Base-by-base conservation (phyloP, 345 rosid genomes). In the Streptanthus diversifolius region DNA sequence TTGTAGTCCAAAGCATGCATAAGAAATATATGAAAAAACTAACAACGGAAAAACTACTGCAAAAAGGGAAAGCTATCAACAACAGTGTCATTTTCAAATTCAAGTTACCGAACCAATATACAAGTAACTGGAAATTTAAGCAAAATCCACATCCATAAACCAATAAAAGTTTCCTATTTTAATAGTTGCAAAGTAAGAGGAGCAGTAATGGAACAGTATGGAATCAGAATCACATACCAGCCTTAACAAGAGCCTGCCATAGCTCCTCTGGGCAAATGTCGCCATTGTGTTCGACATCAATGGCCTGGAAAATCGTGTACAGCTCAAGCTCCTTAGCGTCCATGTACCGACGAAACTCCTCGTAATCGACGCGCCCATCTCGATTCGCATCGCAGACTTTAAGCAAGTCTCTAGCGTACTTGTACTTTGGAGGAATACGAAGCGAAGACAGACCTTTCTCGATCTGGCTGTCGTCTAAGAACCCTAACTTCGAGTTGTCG, bases 251-350 rank as follows among this genome's bases (percentile, higher is more conserved):
- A n/a, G 96, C 96, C 49, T 82, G 88, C 83, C 82, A 88, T 0
- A 91, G 83, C 88, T 93, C 97, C 65, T 86, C 86, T 0, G 95
- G 92, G 66, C 90, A 77, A 85, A 93, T 93, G 86, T 90, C 92
- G 7, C 92, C 96, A 56, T 78, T 91, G 66, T 83, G 95, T 65
- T 84, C 89, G 3, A 89, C 87, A 82, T 89, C 96, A 77, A 89
- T 89, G 9, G 86, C 83, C 64, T 85, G 83, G 53, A 89, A 89
- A 24, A 87, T 89, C 68, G 68, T 32, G 64, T 89, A 87, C 18
- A 89, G 77, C 79, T 87, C 96, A 32, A 89, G 84, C 85, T 89
- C 92, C 74, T 89, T 87, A 56, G 76, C 85, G 36, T 93, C 97
- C 98, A 93, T 93, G 69, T 93, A 91, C 37, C 91, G 77, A 82